A percentile compares a stretch with the other conserved stretches of the same genome.
phyloP scores from a whole-genome alignment of 768 basidiomycete genomes.

The Plicaturopsis crispa region DNA sequence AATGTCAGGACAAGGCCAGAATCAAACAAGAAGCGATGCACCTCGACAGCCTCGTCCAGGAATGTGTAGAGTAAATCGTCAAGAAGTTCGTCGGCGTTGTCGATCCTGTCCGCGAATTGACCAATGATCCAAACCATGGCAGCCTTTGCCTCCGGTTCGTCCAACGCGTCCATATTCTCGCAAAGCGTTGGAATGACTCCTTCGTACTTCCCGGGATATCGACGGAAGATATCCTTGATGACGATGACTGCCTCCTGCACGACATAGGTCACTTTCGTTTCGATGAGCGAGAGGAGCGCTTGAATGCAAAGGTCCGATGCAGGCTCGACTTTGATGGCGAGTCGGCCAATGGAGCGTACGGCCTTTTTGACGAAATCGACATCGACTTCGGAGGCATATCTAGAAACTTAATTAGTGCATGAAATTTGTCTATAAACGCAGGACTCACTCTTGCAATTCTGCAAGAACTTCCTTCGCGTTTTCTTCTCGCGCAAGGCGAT shows the following conservation, averaged over 20 bases:
- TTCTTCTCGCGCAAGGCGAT: slow-evolving; percentile 89
- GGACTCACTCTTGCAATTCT: slow-evolving; percentile 84
- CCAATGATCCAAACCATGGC: slow-evolving; percentile 98
- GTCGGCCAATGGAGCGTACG: slow-evolving; percentile 91
- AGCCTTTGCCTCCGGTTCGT: slow-evolving; percentile 95
- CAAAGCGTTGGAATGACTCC: slow-evolving; percentile 92
- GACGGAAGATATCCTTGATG: slow-evolving; percentile 94
- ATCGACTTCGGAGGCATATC: slow-evolving; percentile 97
- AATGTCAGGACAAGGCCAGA: slow-evolving; percentile 1
- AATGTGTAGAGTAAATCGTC: slow-evolving; percentile 89
- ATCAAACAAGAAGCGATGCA: slow-evolving; percentile 23
- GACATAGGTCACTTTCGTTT: slow-evolving; percentile 92
- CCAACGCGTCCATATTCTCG: slow-evolving; percentile 83
- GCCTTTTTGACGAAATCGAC: slow-evolving; percentile 97
- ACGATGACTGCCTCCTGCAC: slow-evolving; percentile 97
- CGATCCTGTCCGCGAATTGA: slow-evolving; percentile 91
- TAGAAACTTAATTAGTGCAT: slow-evolving; percentile 19
- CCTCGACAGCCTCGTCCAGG: slow-evolving; percentile 91
- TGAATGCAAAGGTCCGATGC: slow-evolving; percentile 89
- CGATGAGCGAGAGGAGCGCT: slow-evolving; percentile 77
- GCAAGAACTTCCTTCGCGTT: slow-evolving; percentile 90
- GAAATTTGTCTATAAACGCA: background rate
- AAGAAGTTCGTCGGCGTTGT: slow-evolving; percentile 91
- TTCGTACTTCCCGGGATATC: slow-evolving; percentile 96
- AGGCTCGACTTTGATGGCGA: slow-evolving; percentile 94